phyloP scores from a whole-genome alignment of 352 stramenopile species.

The Elongisporangium anandrum region DNA sequence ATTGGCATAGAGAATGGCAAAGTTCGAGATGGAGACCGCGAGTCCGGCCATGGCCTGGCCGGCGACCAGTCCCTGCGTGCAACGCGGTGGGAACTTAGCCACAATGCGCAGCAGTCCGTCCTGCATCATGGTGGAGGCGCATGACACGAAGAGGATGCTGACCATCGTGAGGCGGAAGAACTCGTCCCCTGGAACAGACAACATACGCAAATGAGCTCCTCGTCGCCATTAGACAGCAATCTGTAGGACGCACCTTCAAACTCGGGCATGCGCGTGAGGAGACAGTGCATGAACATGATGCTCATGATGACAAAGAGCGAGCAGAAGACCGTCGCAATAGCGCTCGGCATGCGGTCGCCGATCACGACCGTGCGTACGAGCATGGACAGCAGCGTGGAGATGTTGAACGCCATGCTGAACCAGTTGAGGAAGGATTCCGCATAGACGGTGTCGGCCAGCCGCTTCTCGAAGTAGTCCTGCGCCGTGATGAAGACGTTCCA shows the following conservation, averaged over 20 bases:
- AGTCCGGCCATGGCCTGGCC: constrained; percentile 75
- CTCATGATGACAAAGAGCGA: constrained; percentile 61
- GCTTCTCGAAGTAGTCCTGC: constrained; percentile 70
- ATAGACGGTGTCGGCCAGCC: constrained; percentile 54
- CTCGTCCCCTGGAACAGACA: constrained; percentile 17
- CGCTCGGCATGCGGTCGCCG: constrained; percentile 52
- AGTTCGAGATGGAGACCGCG: constrained; percentile 65
- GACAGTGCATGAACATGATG: constrained; percentile 66
- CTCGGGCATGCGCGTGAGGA: constrained; percentile 69
- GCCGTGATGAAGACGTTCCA: constrained; percentile 89
- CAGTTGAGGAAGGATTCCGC: constrained; percentile 83
- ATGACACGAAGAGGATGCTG: constrained; percentile 67
- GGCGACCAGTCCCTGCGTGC: constrained; percentile 74
- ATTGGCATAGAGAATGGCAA: constrained; percentile 56
- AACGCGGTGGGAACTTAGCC: constrained; percentile 65
- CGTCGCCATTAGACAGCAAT: not conserved
- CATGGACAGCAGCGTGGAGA: constrained; percentile 74
- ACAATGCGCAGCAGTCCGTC: constrained; percentile 75
- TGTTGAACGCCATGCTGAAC: constrained; percentile 84
- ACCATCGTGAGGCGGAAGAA: constrained; percentile 80
- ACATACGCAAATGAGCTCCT: no score
- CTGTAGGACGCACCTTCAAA: constrained; percentile 43
- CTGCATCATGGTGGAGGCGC: constrained; percentile 73
- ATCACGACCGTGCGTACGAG: constrained; percentile 59
- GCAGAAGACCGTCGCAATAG: constrained; percentile 59